Percentiles rank a stretch among this genome's conserved stretches.
Evolutionary conservation across 176 grass and related monocot genomes (phyloP).

Genomic region (Ananas comosus): DNA sequence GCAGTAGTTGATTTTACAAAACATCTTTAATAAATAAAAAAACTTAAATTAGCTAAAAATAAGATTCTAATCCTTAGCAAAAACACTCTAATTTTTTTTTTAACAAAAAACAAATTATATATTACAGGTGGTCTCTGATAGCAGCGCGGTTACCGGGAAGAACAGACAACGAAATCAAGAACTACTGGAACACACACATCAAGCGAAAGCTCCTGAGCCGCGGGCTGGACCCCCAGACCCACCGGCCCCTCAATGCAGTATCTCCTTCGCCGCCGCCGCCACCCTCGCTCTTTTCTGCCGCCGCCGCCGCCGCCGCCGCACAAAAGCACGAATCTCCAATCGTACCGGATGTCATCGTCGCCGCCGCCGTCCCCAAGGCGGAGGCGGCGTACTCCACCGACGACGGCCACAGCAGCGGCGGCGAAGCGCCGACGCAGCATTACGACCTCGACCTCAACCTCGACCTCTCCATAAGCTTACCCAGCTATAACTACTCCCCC

Average conservation of each 20-base stretch:
- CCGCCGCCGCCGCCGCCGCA: too few species aligned
- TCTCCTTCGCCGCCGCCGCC: not conserved
- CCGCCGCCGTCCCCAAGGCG: not conserved
- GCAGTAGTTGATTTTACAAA: too few species aligned
- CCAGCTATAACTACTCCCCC: not conserved
- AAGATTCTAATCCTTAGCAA: too few species aligned
- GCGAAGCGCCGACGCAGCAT: not conserved
- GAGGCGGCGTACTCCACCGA: not conserved
- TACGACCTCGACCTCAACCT: constrained; percentile 5
- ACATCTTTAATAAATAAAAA: too few species aligned
- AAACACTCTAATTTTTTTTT: not conserved
- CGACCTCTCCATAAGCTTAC: constrained; percentile 6
- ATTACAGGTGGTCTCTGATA: constrained; percentile 63
- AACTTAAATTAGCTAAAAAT: too few species aligned
- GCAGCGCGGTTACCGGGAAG: not conserved
- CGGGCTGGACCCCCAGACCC: constrained; percentile 1
- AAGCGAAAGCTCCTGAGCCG: constrained; percentile 8
- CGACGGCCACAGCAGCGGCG: not conserved
- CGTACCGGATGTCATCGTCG: too few species aligned
- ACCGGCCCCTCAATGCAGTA: not conserved
- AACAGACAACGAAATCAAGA: constrained; percentile 17
- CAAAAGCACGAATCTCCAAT: too few species aligned
- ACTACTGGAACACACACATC: constrained; percentile 17
- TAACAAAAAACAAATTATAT: not conserved
- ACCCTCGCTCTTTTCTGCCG: too few species aligned